phyloP scores from a whole-genome alignment of 441 rosid genomes.

The Gossypium armourianum region DNA sequence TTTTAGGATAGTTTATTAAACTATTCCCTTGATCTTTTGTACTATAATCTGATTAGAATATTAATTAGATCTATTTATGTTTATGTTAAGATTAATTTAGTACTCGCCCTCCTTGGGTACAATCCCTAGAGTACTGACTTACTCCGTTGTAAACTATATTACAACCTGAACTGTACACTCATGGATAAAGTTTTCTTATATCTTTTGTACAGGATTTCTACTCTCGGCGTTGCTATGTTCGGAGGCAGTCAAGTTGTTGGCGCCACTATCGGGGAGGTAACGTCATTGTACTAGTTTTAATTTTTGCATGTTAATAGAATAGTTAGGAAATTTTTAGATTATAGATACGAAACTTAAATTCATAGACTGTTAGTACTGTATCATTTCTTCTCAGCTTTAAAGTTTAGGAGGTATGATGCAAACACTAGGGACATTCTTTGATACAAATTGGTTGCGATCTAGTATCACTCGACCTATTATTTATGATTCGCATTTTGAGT shows the following conservation, averaged over 20 bases:
- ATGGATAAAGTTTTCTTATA: neutral
- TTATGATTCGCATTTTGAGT: neutral
- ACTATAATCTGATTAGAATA: no score
- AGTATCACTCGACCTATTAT: neutral
- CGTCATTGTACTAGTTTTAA: neutral
- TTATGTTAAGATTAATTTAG: no score
- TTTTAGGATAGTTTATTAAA: no score
- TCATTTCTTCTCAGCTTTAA: neutral
- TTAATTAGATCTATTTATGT: no score
- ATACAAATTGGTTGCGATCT: neutral
- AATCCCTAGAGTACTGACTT: neutral
- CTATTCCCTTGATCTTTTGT: no score
- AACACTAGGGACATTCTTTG: neutral
- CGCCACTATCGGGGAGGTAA: neutral
- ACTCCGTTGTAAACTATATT: neutral
- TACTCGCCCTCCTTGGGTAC: no score
- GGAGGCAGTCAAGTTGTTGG: neutral
- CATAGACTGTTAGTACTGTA: neutral
- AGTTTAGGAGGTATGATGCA: neutral
- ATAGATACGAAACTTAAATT: neutral
- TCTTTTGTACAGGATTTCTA: no score
- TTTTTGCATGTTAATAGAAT: neutral
- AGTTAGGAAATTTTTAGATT: neutral
- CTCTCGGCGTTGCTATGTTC: neutral
- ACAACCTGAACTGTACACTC: neutral